Conservation (phyloP, 371 early-diverging fungal species). For the Rhizopus sp. region DNA sequence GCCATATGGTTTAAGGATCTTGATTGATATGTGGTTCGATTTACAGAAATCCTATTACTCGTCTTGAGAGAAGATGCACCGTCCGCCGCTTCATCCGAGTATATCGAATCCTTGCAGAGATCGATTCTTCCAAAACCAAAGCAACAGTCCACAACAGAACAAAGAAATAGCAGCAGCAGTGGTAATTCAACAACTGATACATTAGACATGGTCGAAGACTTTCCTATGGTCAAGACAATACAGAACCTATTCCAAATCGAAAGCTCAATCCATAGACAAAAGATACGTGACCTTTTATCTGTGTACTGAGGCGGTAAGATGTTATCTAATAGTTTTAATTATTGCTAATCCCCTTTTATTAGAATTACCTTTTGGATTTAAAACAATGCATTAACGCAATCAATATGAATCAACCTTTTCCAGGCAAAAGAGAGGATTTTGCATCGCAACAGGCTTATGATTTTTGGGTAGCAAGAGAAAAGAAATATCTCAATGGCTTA, state of each 20-base stretch:
- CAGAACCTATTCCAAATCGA: constrained; percentile 46
- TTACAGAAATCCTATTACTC: constrained; percentile 33
- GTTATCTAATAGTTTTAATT: background rate
- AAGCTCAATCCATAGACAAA: constrained; percentile 38
- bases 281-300: constrained; percentile 40
- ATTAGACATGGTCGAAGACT: constrained; percentile 42
- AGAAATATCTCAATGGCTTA: constrained; percentile 45
- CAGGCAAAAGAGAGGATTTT: constrained; percentile 53
- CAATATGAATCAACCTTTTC: constrained; percentile 48
- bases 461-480: constrained; percentile 49
- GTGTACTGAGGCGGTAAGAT: constrained; percentile 51
- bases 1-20: constrained; percentile 38
- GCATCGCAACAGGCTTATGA: constrained; percentile 43
- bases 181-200: constrained; percentile 20
- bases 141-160: constrained; percentile 19
- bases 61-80: constrained; percentile 43
- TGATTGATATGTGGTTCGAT: constrained; percentile 34
- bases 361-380: constrained; percentile 48
- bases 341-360: constrained; percentile 1
- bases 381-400: constrained; percentile 52
- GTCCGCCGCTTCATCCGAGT: constrained; percentile 29
- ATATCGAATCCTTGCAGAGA: constrained; percentile 30
- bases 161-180: constrained; percentile 13
- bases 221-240: constrained; percentile 47
- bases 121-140: constrained; percentile 31